Percentiles rank a stretch among this genome's conserved stretches.
phyloP scores from a whole-genome alignment of 2,329 filamentous ascomycete species.

The Pestalotiopsis sp. region DNA sequence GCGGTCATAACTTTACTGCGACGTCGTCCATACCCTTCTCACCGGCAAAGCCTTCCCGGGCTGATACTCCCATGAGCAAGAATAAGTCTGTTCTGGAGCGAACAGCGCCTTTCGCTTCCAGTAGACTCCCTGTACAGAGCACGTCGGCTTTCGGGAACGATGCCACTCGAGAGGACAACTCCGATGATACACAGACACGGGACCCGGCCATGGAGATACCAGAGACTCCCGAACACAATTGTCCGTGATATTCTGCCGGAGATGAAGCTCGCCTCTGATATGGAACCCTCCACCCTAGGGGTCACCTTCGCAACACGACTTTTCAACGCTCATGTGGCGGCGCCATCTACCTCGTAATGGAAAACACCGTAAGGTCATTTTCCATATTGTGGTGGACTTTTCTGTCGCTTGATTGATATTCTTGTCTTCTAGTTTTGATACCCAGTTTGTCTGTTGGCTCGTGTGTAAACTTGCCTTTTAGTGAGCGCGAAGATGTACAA shows the following conservation, averaged over 20 bases:
- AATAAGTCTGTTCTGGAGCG: background rate
- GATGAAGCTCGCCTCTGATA: background rate
- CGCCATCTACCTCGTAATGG: too few relatives aligned
- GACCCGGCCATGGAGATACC: background rate
- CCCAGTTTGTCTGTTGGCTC: too few relatives aligned
- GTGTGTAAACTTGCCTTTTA: too few relatives aligned
- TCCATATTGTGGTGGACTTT: too few relatives aligned
- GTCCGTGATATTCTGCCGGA: background rate
- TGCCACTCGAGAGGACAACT: background rate
- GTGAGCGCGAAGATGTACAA: too few relatives aligned
- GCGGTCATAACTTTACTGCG: constrained; percentile 16
- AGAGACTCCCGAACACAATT: background rate
- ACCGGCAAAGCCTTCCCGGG: constrained; percentile 8
- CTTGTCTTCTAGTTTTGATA: too few relatives aligned
- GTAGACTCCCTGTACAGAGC: background rate
- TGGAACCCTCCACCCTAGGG: background rate
- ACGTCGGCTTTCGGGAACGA: background rate
- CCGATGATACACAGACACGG: background rate
- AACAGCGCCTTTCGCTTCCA: background rate
- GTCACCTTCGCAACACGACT: background rate
- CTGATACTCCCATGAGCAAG: background rate
- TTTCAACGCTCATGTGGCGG: background rate
- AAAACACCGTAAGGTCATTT: too few relatives aligned
- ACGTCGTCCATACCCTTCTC: constrained; percentile 30
- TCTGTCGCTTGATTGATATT: too few relatives aligned